Conservation (phyloP, 768 basidiomycete genomes). For the Hypsizygus marmoreus region DNA sequence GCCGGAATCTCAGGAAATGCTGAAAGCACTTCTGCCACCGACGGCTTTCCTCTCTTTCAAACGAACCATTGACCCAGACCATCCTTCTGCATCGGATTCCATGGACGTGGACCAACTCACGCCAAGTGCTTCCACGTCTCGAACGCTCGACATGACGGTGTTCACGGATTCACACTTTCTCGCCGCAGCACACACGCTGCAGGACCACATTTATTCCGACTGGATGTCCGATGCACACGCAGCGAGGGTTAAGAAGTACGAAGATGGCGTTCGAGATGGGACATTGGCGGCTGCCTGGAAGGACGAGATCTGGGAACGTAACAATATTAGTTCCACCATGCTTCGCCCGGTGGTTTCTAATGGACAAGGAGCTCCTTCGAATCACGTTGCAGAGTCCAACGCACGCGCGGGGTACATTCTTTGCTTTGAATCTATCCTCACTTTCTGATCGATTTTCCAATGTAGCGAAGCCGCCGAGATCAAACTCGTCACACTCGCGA, state of each 20-base stretch:
- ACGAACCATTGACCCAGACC: slow-evolving; percentile 33
- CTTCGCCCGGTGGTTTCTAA: slow-evolving; percentile 11
- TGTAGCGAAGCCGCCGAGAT: slow-evolving; percentile 43
- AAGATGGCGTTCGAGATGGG: slow-evolving; percentile 44
- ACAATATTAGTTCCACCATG: slow-evolving; percentile 25
- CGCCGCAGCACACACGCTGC: slow-evolving; percentile 56
- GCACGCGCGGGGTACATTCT: slow-evolving; percentile 35
- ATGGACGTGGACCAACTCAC: slow-evolving; percentile 22
- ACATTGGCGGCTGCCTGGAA: slow-evolving; percentile 61
- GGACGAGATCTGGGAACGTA: slow-evolving; percentile 61
- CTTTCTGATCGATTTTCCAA: neutral
- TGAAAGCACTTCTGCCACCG: slow-evolving; percentile 45
- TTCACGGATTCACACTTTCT: slow-evolving; percentile 58
- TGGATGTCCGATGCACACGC: slow-evolving; percentile 49
- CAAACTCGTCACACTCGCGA: slow-evolving; percentile 46
- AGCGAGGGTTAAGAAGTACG: slow-evolving; percentile 43
- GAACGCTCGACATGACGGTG: slow-evolving; percentile 34
- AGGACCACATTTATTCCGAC: slow-evolving; percentile 58
- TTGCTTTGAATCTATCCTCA: neutral
- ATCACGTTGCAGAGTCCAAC: slow-evolving; percentile 8
- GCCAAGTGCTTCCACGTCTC: slow-evolving; percentile 6
- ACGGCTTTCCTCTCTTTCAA: slow-evolving; percentile 42
- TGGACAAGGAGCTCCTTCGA: slow-evolving; percentile 7
- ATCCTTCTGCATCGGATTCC: slow-evolving; percentile 32
- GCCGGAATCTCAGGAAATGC: slow-evolving; percentile 34